phyloP scores from a whole-genome alignment of 495 filamentous ascomycete species.

The Friedmanniomyces simplex region DNA sequence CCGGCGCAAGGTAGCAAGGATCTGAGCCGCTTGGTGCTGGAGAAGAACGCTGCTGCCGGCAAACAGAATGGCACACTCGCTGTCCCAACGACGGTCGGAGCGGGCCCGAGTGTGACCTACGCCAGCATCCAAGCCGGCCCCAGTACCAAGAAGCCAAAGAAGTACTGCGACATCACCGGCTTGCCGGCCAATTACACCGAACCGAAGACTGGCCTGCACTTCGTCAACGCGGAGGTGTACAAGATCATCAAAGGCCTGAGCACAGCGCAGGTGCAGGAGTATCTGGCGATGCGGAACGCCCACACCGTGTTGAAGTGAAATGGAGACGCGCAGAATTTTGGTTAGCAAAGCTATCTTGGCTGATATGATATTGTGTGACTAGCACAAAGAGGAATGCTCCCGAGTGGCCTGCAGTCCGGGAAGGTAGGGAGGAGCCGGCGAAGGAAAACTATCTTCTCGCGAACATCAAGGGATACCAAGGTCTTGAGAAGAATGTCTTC shows the following conservation, averaged over 20 bases:
- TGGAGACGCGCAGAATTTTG: not conserved
- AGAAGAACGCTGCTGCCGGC: constrained; percentile 40
- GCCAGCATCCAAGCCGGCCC: constrained; percentile 91
- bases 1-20: constrained; percentile 76
- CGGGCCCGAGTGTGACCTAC: constrained; percentile 69
- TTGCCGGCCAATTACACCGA: constrained; percentile 80
- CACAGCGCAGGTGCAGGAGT: constrained; percentile 72
- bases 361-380: not conserved
- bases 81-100: constrained; percentile 20
- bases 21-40: constrained; percentile 72
- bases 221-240: constrained; percentile 85
- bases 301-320: constrained; percentile 81
- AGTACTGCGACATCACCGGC: constrained; percentile 93
- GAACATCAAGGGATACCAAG: no score
- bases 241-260: constrained; percentile 61
- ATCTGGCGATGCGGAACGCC: constrained; percentile 78
- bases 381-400: not conserved
- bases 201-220: constrained; percentile 83
- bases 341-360: not conserved
- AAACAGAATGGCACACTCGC: constrained; percentile 15
- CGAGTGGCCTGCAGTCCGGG: no score
- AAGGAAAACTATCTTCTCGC: no score
- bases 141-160: constrained; percentile 59
- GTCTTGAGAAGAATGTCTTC: no score
- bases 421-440: no score